phyloP scores from a whole-genome alignment of 495 filamentous ascomycete species.

The Neurospora pannonica region DNA sequence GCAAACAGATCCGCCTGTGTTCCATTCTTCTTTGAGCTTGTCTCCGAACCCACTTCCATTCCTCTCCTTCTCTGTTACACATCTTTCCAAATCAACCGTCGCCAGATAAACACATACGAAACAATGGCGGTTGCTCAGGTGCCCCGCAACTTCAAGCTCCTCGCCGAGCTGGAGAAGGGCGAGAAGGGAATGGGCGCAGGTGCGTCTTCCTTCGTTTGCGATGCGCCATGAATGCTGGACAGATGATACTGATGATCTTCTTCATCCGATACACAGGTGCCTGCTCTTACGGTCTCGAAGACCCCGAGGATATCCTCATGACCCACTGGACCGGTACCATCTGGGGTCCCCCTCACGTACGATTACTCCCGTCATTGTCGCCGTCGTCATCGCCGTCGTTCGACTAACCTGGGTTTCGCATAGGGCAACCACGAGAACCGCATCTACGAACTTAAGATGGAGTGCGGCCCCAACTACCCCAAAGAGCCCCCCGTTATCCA shows the following conservation, averaged over 20 bases:
- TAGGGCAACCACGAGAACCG: slow-evolving; percentile 96
- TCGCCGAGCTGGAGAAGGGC: slow-evolving; percentile 97
- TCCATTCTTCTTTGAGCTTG: not conserved
- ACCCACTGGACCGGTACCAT: slow-evolving; percentile 98
- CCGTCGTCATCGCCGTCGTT: not conserved
- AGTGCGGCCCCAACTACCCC: slow-evolving; percentile 86
- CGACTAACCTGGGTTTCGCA: slow-evolving; percentile 5
- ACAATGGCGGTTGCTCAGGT: slow-evolving; percentile 62
- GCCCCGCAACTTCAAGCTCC: slow-evolving; percentile 87
- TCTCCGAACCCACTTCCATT: not conserved
- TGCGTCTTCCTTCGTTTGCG: slow-evolving; percentile 25
- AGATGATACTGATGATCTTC: not conserved
- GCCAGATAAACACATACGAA: not conserved
- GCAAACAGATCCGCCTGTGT: not conserved
- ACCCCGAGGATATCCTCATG: slow-evolving; percentile 94
- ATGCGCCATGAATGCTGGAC: not conserved
- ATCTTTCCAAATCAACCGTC: not conserved
- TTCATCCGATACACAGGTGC: slow-evolving; percentile 51
- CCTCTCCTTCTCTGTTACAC: not conserved
- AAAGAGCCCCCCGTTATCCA: slow-evolving; percentile 79
- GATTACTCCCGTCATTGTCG: not conserved
- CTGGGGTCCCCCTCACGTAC: slow-evolving; percentile 88
- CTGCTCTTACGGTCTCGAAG: slow-evolving; percentile 90
- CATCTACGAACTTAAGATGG: slow-evolving; percentile 96
- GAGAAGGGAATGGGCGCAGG: slow-evolving; percentile 95